Base-by-base conservation (phyloP, 2,329 filamentous ascomycete genomes). In the Ascochyta koolunga region DNA sequence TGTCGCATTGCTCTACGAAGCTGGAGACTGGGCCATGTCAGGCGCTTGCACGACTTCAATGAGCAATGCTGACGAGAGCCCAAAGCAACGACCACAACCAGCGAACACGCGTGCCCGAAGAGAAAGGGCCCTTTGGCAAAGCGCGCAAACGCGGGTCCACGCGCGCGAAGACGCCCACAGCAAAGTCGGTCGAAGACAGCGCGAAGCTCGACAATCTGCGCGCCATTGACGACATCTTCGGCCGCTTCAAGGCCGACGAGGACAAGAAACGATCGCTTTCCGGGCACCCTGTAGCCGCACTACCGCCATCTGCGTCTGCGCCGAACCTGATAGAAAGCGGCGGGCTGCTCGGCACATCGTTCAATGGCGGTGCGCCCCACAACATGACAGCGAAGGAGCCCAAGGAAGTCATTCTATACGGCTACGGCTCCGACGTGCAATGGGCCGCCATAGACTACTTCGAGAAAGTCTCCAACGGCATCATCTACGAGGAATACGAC, bases 401-500 rank as follows among this genome's bases (percentile, higher is more conserved):
- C 2, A 89, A 90, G 33, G 92, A 97, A 76, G 85, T 96, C 59
- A 86, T 96, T 50, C 81, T 98, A 15, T 90, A 93, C 63, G 93
- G 93, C 25, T 97, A 93, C 76, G 85, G 74, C 78, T 87, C 76
- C 82, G 80, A 83, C 4, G 71, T 75, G 7, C 83, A 87, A 69
- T 97, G 95, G 83, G 91, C 93, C 24, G 92, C 92, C 29, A 88
- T 98, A 65, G 87, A 89, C 63, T 90, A 91, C 76, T 98, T 89
- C 77, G 93, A 97, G 78, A 85, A 88, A 56, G 86, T 96, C 36
- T 93, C 90, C 6, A 76, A 78, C 27, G 93, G 93, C 22, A 79
- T 86, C 59, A 91, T 97, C 71, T 93, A 93, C 75, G 93, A 98
- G 77, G 93, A 97, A 76, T 98, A 98, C 75, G 86, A 92, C 8